phyloP scores from a whole-genome alignment of 2,329 filamentous ascomycete genomes.

The Pyrenochaeta sp. region DNA sequence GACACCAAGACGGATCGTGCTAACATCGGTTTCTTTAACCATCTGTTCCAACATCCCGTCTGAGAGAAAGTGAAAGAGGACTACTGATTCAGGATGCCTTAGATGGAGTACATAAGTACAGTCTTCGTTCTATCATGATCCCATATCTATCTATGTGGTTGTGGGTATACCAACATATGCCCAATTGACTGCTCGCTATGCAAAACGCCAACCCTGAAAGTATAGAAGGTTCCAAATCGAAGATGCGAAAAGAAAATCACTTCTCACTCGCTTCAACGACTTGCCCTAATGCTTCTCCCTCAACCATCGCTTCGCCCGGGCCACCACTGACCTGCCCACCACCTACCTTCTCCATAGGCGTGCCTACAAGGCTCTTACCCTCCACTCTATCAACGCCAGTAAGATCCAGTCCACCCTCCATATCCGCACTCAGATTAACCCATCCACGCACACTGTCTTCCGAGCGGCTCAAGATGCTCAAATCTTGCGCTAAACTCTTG shows the following conservation, averaged over 20 bases:
- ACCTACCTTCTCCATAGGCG: constrained; percentile 11
- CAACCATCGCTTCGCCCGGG: constrained; percentile 40
- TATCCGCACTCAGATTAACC: constrained; percentile 35
- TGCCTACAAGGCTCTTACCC: constrained; percentile 13
- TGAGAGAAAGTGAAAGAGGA: neutral
- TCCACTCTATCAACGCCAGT: neutral
- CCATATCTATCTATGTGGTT: constrained; percentile 1
- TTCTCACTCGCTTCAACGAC: constrained; percentile 28
- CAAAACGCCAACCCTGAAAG: neutral
- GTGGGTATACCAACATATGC: constrained; percentile 1
- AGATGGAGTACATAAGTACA: neutral
- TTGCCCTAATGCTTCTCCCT: constrained; percentile 49
- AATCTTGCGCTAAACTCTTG: constrained; percentile 33
- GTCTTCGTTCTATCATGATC: constrained; percentile 1
- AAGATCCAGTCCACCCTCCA: constrained; percentile 5
- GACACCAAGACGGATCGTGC: neutral
- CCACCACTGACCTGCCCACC: constrained; percentile 19
- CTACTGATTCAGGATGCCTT: neutral
- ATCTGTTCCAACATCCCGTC: neutral
- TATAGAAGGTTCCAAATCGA: neutral
- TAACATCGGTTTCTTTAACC: neutral
- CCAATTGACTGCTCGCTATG: neutral
- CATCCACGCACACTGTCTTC: constrained; percentile 46
- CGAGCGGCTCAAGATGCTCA: constrained; percentile 39
- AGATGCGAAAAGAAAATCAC: neutral